Conservation (phyloP, 163 green algal species). For the Trebouxia gelatinosa region DNA sequence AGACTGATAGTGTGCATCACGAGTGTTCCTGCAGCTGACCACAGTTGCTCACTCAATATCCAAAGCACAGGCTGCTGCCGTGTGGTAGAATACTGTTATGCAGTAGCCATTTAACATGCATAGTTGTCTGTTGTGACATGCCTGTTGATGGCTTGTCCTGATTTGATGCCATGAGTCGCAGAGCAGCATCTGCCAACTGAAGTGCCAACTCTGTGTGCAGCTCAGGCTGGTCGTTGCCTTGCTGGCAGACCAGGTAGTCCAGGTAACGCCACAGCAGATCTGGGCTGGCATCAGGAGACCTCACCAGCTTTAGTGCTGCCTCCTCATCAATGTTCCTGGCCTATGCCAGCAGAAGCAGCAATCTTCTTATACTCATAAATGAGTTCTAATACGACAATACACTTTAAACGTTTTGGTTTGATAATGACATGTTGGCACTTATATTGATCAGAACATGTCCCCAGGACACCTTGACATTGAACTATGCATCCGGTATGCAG, state of each 20-base stretch:
- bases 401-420: background rate
- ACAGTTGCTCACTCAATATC: no score
- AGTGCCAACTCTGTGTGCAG: constrained; percentile 54
- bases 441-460: background rate
- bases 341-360: background rate
- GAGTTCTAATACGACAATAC: background rate
- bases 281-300: background rate
- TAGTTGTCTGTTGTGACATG: no score
- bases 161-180: no score
- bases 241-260: constrained; percentile 40
- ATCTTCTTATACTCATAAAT: no score
- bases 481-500: background rate
- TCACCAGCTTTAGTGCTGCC: constrained; percentile 37
- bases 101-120: no score
- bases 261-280: constrained; percentile 52
- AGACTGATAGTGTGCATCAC: no score
- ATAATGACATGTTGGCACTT: background rate
- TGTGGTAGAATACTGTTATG: no score
- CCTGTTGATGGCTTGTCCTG: no score
- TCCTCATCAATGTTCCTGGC: constrained; percentile 10
- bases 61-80: no score
- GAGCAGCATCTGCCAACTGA: constrained; percentile 34
- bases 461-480: background rate
- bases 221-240: constrained; percentile 26
- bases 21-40: no score